These are phyloP conservation scores for Mortierella sp. DNA, from an alignment of 371 early-diverging fungal genomes.

Conservation along the genomic window DNA sequence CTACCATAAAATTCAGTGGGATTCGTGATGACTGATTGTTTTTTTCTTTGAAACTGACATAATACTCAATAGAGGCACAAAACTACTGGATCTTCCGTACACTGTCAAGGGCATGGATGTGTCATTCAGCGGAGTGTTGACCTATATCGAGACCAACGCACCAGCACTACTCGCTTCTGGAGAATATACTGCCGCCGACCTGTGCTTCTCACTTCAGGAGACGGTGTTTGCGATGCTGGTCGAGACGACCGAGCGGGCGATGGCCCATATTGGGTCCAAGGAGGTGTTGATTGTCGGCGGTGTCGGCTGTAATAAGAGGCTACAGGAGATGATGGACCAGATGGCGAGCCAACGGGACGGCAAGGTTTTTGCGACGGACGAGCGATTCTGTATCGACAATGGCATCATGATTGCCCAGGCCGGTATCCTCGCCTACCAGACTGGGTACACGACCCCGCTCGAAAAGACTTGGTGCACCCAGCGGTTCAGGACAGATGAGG, in stretches of 20 bases:
- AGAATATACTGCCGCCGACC: constrained; percentile 84
- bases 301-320: constrained; percentile 97
- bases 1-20: not conserved
- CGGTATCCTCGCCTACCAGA: constrained; percentile 85
- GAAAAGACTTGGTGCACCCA: constrained; percentile 96
- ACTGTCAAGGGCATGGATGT: constrained; percentile 99
- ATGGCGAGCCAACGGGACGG: constrained; percentile 97
- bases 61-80: constrained; percentile 85
- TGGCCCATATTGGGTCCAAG: constrained; percentile 96
- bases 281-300: constrained; percentile 99
- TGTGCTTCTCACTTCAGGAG: constrained; percentile 99
- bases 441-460: constrained; percentile 81
- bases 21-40: not conserved
- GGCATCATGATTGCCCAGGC: constrained; percentile 99
- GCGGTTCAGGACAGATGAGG: constrained; percentile 95
- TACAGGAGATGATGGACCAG: constrained; percentile 98
- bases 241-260: constrained; percentile 99
- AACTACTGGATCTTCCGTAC: constrained; percentile 95
- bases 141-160: constrained; percentile 88
- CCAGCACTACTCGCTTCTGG: constrained; percentile 71
- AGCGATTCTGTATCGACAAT: constrained; percentile 99
- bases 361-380: constrained; percentile 96
- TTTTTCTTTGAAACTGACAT: not conserved
- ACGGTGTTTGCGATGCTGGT: constrained; percentile 99
- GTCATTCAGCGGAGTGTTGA: constrained; percentile 98